Conservation (phyloP, 1,284 basidiomycete genomes). For the Ganoderma multipileum region DNA sequence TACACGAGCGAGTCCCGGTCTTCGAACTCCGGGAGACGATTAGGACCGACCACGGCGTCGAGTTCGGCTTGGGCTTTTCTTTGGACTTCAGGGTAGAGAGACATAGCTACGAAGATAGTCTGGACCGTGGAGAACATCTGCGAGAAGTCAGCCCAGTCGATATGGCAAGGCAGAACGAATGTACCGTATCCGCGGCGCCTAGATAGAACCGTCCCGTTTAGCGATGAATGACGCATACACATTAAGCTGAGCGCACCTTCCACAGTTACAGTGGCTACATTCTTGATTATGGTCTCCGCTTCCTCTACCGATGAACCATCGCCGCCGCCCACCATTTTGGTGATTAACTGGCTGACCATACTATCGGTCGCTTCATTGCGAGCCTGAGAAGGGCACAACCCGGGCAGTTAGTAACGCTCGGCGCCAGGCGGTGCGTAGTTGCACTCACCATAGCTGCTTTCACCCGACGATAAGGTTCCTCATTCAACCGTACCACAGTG, state of each 20-base stretch:
- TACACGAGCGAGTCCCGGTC: constrained; percentile 29
- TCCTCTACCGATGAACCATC: neutral
- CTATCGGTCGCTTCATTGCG: neutral
- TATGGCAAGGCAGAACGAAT: neutral
- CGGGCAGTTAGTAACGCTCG: neutral
- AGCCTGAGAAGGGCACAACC: neutral
- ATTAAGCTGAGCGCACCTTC: constrained; percentile 2
- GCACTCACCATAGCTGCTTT: neutral
- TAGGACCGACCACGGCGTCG: constrained; percentile 34
- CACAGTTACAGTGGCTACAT: constrained; percentile 7
- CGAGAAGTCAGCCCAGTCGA: no score
- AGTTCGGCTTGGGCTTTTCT: constrained; percentile 40
- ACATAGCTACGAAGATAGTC: constrained; percentile 43
- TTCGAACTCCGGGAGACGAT: constrained; percentile 32
- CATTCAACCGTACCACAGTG: neutral
- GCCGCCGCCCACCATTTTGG: neutral
- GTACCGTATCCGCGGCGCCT: constrained; percentile 22
- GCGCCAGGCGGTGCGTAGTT: neutral
- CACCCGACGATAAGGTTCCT: neutral
- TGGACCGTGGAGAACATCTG: constrained; percentile 31
- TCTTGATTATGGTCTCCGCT: neutral
- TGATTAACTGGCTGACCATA: neutral
- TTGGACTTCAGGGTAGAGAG: constrained; percentile 43
- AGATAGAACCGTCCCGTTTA: neutral
- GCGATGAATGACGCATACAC: neutral